Percentiles rank a stretch among this genome's conserved stretches.
Conservation (phyloP, 176 grass and related monocot species). For the Dendrocalamus sinicus region DNA sequence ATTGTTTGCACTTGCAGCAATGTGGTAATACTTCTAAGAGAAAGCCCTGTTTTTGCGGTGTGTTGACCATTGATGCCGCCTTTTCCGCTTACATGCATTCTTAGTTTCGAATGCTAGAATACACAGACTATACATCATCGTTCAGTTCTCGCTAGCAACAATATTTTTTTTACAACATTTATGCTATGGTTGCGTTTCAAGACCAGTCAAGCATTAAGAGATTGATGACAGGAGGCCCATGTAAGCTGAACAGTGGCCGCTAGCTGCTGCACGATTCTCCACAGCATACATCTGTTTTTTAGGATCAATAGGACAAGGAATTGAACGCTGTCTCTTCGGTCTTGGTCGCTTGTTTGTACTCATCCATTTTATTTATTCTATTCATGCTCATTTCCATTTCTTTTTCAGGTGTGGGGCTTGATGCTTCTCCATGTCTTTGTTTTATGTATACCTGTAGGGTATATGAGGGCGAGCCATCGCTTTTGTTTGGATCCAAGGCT, state of each 20-base stretch:
- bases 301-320: constrained; percentile 31
- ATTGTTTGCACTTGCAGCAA: constrained; percentile 44
- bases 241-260: constrained; percentile 58
- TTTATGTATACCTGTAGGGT: constrained; percentile 21
- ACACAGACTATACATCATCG: neutral
- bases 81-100: constrained; percentile 25
- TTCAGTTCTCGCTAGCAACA: constrained; percentile 1
- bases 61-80: constrained; percentile 23
- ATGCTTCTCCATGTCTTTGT: constrained; percentile 27
- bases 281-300: constrained; percentile 26
- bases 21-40: constrained; percentile 8
- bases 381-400: neutral
- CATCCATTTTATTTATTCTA: constrained; percentile 34
- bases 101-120: neutral
- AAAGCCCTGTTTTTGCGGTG: constrained; percentile 20
- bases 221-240: constrained; percentile 52
- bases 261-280: constrained; percentile 51
- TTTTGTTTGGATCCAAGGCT: neutral
- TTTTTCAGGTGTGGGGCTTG: constrained; percentile 41
- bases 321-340: constrained; percentile 38
- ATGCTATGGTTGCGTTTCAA: neutral
- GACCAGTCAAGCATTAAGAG: constrained; percentile 17
- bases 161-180: neutral
- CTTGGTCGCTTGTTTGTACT: neutral
- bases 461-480: constrained; percentile 13